Evolutionary conservation across 2,329 filamentous ascomycete genomes (phyloP), one percentile per base, ranked within the genome.

Genomic region (Alternaria conjuncta): DNA sequence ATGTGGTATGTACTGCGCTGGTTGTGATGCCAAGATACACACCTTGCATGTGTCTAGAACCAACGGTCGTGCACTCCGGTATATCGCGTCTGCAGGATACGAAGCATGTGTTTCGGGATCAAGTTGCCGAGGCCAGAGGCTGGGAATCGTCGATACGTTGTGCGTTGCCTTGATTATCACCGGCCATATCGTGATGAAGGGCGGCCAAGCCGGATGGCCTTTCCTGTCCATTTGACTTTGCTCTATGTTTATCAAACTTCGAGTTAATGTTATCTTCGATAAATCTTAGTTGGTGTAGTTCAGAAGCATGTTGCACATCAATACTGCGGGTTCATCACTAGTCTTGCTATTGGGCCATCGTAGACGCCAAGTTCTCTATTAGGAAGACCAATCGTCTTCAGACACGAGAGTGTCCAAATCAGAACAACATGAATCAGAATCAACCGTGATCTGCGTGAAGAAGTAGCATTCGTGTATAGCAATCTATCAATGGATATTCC

Each of bases 21-120:
- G 54, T 32, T 46, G 55, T 55, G 55, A 54, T 58, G 60, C 60
- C 60, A 54, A 62, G 60, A 41, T 18, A 55, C 47, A 59, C 23
- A 11, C 30, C 43, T 59, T 56, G 60, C 60, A 62, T 53, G 30
- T 32, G 55, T 59, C 43, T 59, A 55, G 49, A 55, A 56, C 45
- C 41, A 57, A 21, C n/a, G 18, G 28, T 58, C 60, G 30, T 59
- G 41, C 21, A 59, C 60, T 44, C 30, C 23, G 28, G 51, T 59
- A 54, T 54, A 18, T 49, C 60, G 32, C 60, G 32, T 59, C 45
- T 59, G 60, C 60, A 62, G 53, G 55, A 49, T 49, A 50, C 47
- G 49, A 49, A 59, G 55, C 41, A 50, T 32, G 56, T 51, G 43
- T 53, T 21, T 53, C 25, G 36, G 18, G 28, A 21, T 47, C 46